These are phyloP conservation scores for Aureobasidium sp. DNA, from an alignment of 2,329 filamentous ascomycete species.

Conservation along the genomic window DNA sequence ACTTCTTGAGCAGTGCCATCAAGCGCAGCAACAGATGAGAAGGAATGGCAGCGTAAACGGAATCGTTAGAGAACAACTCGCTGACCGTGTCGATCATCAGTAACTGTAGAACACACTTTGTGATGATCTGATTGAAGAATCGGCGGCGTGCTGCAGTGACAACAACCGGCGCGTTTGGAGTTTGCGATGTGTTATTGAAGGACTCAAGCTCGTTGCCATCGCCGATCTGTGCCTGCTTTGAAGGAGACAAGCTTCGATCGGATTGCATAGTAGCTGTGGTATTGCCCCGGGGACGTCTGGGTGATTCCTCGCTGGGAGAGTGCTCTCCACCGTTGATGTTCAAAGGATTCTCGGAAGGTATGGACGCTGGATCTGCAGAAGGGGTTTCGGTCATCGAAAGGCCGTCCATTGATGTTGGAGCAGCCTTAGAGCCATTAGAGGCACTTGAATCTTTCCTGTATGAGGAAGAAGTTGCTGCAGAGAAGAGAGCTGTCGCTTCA, in stretches of 20 bases:
- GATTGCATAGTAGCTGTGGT: conserved; percentile 12
- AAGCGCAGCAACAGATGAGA: conserved; percentile 81
- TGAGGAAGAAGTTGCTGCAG: conserved; percentile 56
- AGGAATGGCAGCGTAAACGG: conserved; percentile 88
- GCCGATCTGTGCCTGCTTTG: conserved; percentile 17
- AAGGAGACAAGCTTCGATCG: conserved; percentile 1
- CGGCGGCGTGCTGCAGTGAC: conserved; percentile 88
- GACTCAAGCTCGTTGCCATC: conserved; percentile 60
- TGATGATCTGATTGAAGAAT: conserved; percentile 99
- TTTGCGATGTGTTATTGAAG: conserved; percentile 76
- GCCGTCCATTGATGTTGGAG: conserved; percentile 37
- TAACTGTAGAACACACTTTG: conserved; percentile 91
- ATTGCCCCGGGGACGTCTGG: conserved; percentile 5
- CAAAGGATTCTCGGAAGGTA: conserved; percentile 36
- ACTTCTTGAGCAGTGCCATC: conserved; percentile 92
- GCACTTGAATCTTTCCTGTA: conserved; percentile 21
- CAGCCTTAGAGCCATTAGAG: conserved; percentile 19
- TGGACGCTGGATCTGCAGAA: conserved; percentile 25
- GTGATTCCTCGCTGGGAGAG: background rate
- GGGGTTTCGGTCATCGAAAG: conserved; percentile 35
- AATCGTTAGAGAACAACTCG: conserved; percentile 95
- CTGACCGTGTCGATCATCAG: conserved; percentile 99
- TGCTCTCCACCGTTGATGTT: conserved; percentile 33
- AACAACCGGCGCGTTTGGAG: conserved; percentile 83
- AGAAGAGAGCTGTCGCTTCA: conserved; percentile 92